Conservation (phyloP, 371 early-diverging fungal species). For the Blakeslea trispora region DNA sequence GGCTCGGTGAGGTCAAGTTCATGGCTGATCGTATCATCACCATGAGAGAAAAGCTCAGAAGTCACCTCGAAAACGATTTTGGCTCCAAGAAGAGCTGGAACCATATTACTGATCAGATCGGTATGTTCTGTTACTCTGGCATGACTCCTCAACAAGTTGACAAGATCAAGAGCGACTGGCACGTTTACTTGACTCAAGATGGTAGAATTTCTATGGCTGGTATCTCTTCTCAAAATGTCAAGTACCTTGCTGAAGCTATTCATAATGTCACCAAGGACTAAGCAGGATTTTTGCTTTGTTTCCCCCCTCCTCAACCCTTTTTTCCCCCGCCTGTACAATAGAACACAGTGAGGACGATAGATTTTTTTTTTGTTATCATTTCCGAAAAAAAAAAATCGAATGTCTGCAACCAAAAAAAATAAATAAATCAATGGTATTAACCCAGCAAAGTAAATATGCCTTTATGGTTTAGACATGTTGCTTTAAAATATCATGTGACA, state of each 20-base stretch:
- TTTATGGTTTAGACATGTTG: too few species aligned
- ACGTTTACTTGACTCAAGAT: slow-evolving; percentile 94
- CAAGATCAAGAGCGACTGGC: slow-evolving; percentile 82
- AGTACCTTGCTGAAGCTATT: slow-evolving; percentile 95
- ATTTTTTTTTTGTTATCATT: too few species aligned
- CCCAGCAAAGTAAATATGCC: too few species aligned
- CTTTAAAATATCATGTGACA: too few species aligned
- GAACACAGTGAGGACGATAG: too few species aligned
- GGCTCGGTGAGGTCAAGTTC: slow-evolving; percentile 91
- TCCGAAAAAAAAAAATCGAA: too few species aligned
- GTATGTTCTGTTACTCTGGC: slow-evolving; percentile 99
- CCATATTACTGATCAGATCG: slow-evolving; percentile 97
- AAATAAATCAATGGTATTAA: too few species aligned
- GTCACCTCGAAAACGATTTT: slow-evolving; percentile 82
- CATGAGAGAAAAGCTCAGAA: slow-evolving; percentile 81
- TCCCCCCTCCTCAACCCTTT: too few species aligned
- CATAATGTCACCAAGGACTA: slow-evolving; percentile 85
- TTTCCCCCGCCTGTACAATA: too few species aligned
- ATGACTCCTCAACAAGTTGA: slow-evolving; percentile 91
- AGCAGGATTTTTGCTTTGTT: neutral
- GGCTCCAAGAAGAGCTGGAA: slow-evolving; percentile 83
- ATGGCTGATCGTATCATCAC: slow-evolving; percentile 98
- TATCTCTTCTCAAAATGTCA: slow-evolving; percentile 89
- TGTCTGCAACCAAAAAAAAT: too few species aligned
- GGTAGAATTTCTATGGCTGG: slow-evolving; percentile 98